Conservation (phyloP, 441 rosid species). For the Jatropha podagrica region DNA sequence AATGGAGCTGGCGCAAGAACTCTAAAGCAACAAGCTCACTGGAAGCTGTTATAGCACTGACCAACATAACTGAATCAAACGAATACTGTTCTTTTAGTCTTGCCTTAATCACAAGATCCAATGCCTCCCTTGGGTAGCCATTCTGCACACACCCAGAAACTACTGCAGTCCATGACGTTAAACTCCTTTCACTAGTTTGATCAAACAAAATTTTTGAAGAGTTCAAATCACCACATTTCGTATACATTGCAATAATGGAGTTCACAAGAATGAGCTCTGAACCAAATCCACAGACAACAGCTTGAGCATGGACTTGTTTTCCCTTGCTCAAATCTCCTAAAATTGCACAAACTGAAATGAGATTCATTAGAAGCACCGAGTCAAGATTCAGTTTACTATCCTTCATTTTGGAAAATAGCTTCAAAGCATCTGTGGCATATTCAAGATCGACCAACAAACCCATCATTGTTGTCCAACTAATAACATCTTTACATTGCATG, state of each 20-base stretch:
- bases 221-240: constrained; percentile 40
- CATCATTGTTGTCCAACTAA: constrained; percentile 48
- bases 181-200: constrained; percentile 30
- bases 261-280: constrained; percentile 32
- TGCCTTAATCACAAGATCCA: constrained; percentile 30
- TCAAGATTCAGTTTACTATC: constrained; percentile 26
- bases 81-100: constrained; percentile 25
- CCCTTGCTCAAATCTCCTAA: constrained; percentile 42
- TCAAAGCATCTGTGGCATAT: constrained; percentile 29
- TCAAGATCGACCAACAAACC: constrained; percentile 35
- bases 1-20: constrained; percentile 44
- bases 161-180: constrained; percentile 48
- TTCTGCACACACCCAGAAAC: constrained; percentile 40
- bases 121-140: constrained; percentile 38
- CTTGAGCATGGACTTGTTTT: constrained; percentile 42
- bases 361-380: constrained; percentile 32
- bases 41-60: constrained; percentile 33
- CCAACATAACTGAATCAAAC: constrained; percentile 37
- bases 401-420: constrained; percentile 33
- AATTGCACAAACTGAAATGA: constrained; percentile 35
- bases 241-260: constrained; percentile 45
- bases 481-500: constrained; percentile 38
- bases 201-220: constrained; percentile 37
- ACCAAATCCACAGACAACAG: constrained; percentile 31
- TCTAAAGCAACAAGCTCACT: constrained; percentile 33